Base-by-base conservation (phyloP, 768 basidiomycete species). In the Dioszegia aurantiaca region DNA sequence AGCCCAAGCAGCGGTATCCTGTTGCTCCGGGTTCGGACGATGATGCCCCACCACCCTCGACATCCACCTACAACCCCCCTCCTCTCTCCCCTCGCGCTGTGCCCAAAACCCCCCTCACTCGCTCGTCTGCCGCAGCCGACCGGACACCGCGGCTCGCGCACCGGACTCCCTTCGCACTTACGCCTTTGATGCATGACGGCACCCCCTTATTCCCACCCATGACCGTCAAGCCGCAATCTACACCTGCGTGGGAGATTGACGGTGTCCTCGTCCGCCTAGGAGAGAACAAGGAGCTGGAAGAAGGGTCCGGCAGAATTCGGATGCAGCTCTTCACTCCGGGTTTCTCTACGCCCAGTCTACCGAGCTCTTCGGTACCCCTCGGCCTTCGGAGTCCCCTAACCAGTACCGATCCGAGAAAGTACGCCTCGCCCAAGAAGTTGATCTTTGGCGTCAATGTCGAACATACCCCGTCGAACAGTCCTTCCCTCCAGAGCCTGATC, bases 101-200 rank as follows among this genome's bases (percentile, higher is more conserved):
- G 10, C 70, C 70, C n/a, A 72, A 72, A 36, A 72, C 70, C 2
- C 70, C 70, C 14, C 55, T 72, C 16, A 54, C 66, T n/a, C 47
- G 70, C 27, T 72, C 68, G n/a, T 62, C 61, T 9, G 61, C 61
- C 12, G 60, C 55, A 14, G 26, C 45, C 8, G 60, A 53, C 17
- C 37, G 42, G 8, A 61, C 55, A 6, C 55, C 55, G 12, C 40
- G 60, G 0, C 30, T 23, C 27, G 17, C 46, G 14, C 30, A 41
- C 12, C 59, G 28, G 11, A 47, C 53, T 0, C 52, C 53, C 4
- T 55, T 55, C 37, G 51, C 49, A 2, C 48, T 37, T 14, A 56
- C 59, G 2, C 40, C 52, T 1, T 36, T 46, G 42, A 28, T 46
- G 42, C 30, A 41, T 12, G 33, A 23, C 26, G 53, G 24, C 24